Evolutionary conservation across 73 alveolate species (phyloP), one percentile per base, ranked within the genome.

Genomic region (Paramecium biaurelia): DNA sequence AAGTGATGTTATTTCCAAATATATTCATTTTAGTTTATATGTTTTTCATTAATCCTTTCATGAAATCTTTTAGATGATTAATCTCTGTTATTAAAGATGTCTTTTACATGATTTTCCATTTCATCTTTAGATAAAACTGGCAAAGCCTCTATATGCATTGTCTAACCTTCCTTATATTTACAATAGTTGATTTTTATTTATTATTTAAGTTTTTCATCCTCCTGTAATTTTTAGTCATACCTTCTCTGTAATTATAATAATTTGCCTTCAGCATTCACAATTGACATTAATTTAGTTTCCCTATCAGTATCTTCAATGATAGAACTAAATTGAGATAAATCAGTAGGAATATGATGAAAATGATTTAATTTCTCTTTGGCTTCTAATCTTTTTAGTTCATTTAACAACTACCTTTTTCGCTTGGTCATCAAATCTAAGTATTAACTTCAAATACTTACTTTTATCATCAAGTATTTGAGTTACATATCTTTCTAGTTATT

Each of bases 191-290:
- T 53, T 53, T 53, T 18, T n/a, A 53, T 53, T 18, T 53, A 7
- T 53, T 53, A 21, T 74, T 74, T 15, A 21, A 74, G n/a, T 35
- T 74, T 74, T 74, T 32, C 34, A 38, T 74, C 87, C 12, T 30
- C 34, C 59, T 32, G 41, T 34, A 30, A 35, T 74, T 74, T 74
- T 35, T 74, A 30, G 35, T 35, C 57, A 74, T 74, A 74, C 47
- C 87, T 32, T 74, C 87, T 74, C 8, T 74, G 30, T 15, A 74
- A 35, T 74, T 74, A 38, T 35, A 30, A 18, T 20, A 74, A 18
- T 34, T 74, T 74, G n/a, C 87, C 87, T 74, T 74, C 87, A 4
- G 35, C 57, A 74, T 74, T 74, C 4, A 74, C 35, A 11, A 74
- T 32, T 1, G 41, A 35, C 87, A 74, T 74, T 20, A 74, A 34